A percentile compares a stretch with the other conserved stretches of the same genome.
phyloP scores from a whole-genome alignment of 1,139 yeast species.

The Debaryomycetaceae sp. region DNA sequence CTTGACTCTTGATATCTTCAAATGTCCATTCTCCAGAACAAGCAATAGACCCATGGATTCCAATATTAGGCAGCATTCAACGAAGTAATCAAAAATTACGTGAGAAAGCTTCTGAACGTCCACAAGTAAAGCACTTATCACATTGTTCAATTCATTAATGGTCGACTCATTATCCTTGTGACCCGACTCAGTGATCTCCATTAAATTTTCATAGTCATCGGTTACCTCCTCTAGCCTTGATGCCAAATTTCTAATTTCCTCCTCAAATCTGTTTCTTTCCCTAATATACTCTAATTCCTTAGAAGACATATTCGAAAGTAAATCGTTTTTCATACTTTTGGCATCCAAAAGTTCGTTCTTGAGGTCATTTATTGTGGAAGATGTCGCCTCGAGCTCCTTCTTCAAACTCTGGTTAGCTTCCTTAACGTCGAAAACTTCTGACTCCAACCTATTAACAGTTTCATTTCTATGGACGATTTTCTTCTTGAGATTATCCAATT shows the following conservation, averaged over 20 bases:
- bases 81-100: conserved; percentile 24
- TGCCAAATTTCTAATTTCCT: conserved; percentile 45
- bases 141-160: conserved; percentile 23
- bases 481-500: conserved; percentile 15
- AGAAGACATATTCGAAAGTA: conserved; percentile 62
- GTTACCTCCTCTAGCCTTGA: conserved; percentile 27
- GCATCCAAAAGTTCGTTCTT: conserved; percentile 28
- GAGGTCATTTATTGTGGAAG: conserved; percentile 17
- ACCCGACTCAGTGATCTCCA: conserved; percentile 32
- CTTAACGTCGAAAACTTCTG: conserved; percentile 18
- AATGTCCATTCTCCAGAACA: conserved; percentile 36
- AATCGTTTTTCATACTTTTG: conserved; percentile 51
- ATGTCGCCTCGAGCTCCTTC: conserved; percentile 9
- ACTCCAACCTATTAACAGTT: conserved; percentile 27
- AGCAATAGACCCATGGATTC: conserved; percentile 78
- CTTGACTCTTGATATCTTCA: conserved; percentile 61
- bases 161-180: conserved; percentile 27
- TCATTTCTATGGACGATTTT: conserved; percentile 26
- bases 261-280: conserved; percentile 49
- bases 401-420: conserved; percentile 10
- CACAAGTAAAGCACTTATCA: conserved; percentile 17
- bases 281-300: conserved; percentile 57
- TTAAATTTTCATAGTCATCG: conserved; percentile 54
- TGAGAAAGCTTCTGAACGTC: conserved; percentile 18
- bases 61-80: conserved; percentile 55